Conservation (phyloP, 192 early-diverging fungal species). For the Coemansia sp. region DNA sequence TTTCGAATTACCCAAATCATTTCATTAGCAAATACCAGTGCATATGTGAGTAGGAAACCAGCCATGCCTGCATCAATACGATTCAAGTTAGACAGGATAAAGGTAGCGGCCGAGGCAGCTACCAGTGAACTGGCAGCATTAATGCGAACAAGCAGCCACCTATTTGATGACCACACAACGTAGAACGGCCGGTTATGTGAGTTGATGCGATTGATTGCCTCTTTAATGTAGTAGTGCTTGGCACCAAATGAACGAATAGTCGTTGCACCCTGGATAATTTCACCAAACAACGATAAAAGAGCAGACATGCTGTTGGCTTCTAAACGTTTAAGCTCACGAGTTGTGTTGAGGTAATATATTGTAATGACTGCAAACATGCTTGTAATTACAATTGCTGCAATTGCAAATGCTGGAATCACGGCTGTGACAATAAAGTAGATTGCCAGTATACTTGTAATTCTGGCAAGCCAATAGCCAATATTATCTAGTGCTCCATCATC, state of each 20-base stretch:
- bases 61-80: conserved; percentile 79
- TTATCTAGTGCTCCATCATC: conserved; percentile 62
- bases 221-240: conserved; percentile 65
- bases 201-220: conserved; percentile 61
- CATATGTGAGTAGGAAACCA: conserved; percentile 78
- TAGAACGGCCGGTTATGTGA: conserved; percentile 82
- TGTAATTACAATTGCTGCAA: conserved; percentile 62
- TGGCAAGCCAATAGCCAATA: conserved; percentile 54
- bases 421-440: conserved; percentile 60
- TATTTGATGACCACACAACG: conserved; percentile 78
- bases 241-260: conserved; percentile 81
- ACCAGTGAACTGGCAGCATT: conserved; percentile 73
- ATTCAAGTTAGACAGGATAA: conserved; percentile 56
- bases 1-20: conserved; percentile 77
- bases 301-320: conserved; percentile 75
- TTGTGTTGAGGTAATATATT: conserved; percentile 67
- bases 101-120: conserved; percentile 63
- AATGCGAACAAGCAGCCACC: conserved; percentile 82
- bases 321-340: conserved; percentile 85
- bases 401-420: conserved; percentile 71
- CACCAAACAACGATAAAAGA: conserved; percentile 75
- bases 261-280: conserved; percentile 70
- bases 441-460: conserved; percentile 53
- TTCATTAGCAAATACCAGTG: conserved; percentile 75
- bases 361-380: conserved; percentile 64